Base-by-base conservation (phyloP, 345 rosid species). In the Euphorbia tirucalli region DNA sequence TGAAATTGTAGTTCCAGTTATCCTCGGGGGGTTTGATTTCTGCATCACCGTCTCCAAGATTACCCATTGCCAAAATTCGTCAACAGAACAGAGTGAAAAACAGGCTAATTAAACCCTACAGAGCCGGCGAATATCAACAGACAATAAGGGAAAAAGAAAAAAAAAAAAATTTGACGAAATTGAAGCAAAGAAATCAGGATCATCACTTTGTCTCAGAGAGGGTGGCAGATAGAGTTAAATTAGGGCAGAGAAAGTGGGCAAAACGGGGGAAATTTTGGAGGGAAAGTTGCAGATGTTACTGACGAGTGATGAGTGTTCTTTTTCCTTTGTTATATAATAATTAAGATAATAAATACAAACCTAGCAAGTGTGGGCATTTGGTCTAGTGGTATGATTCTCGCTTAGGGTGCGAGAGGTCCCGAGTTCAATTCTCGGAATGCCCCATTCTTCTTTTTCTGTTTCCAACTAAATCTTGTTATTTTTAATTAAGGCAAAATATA, bases 301-400 rank as follows among this genome's bases (percentile, higher is more conserved):
- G 44, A 41, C 9, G 44, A 41, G 1, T 41, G 9, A 41, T 32
- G 37, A 5, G 5, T 32, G 37, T 5, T 32, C 37, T 32, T 32
- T 32, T 2, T 2, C 37, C 5, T 2, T 32, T 32, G 37, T 32
- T 32, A 32, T 2, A 32, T 2, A 2, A 32, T 32, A 32, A n/a
- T n/a, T 32, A 32, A 32, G 5, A 32, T 32, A 32, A 2, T 2
- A 32, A 32, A 2, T 32, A 5, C 5, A 41, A 41, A 1, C 11
- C 1, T 41, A 41, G 9, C 44, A 41, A 41, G 1, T 1, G 11
- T 2, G 92, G 91, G 88, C 90, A 80, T 84, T 92, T 92, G 95
- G 93, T 87, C 89, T 87, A 88, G 92, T 88, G 93, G 88, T 80
- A 88, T 86, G 88, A 88, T 89, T 89, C 92, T 88, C 89, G 93